A percentile compares a stretch with the other conserved stretches of the same genome.
Evolutionary conservation across 371 early-diverging fungal genomes (phyloP).

Genomic region (Sporodiniella umbellata): DNA sequence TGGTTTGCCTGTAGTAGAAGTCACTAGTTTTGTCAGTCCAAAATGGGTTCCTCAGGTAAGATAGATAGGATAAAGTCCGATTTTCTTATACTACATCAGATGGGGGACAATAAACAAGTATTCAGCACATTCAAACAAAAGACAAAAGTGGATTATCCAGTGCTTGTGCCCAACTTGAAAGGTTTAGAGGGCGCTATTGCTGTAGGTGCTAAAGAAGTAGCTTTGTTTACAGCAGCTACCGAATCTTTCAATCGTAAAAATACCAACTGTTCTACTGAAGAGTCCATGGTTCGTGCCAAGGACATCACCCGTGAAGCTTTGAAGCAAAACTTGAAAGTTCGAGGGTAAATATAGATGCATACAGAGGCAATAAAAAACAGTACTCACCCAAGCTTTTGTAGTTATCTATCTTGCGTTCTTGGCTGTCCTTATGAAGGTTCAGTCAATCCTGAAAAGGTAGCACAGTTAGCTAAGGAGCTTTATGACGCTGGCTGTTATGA

Average conservation of each 20-base stretch:
- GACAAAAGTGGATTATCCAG: constrained; percentile 78
- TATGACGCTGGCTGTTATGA: constrained; percentile 95
- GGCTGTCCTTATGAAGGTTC: constrained; percentile 95
- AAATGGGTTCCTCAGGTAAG: constrained; percentile 96
- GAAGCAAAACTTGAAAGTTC: constrained; percentile 68
- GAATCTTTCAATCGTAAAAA: constrained; percentile 89
- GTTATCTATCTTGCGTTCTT: constrained; percentile 89
- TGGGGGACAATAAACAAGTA: constrained; percentile 85
- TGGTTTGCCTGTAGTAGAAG: constrained; percentile 88
- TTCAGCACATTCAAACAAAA: constrained; percentile 63
- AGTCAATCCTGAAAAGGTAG: constrained; percentile 70
- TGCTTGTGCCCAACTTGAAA: constrained; percentile 89
- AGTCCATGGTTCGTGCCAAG: constrained; percentile 74
- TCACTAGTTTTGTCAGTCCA: constrained; percentile 95
- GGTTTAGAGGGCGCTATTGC: constrained; percentile 81
- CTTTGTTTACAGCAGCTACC: constrained; percentile 90
- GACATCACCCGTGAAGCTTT: constrained; percentile 69
- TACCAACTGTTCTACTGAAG: constrained; percentile 89
- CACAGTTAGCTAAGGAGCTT: constrained; percentile 70
- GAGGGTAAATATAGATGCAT: constrained; percentile 56
- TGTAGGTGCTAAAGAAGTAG: constrained; percentile 83
- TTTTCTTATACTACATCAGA: constrained; percentile 35
- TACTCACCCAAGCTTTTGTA: constrained; percentile 3
- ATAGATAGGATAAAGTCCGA: background rate
- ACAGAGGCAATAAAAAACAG: background rate